Conservation (phyloP, 768 basidiomycete genomes). For the Pholiota microspora region DNA sequence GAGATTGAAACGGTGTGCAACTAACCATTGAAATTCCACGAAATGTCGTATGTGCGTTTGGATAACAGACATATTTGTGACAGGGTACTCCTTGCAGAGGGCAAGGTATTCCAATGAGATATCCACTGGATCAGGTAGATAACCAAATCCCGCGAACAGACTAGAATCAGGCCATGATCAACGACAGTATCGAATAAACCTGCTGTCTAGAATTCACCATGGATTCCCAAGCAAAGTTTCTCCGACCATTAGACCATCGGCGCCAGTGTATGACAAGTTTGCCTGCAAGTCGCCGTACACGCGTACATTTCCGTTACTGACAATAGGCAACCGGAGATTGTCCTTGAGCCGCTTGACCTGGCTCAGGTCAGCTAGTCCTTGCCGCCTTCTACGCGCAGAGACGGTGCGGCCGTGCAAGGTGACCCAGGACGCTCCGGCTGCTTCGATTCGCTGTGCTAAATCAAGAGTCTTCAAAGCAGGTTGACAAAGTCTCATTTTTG, state of each 20-base stretch:
- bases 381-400: slow-evolving; percentile 64
- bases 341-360: slow-evolving; percentile 58
- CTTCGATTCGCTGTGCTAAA: slow-evolving; percentile 56
- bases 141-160: slow-evolving; percentile 46
- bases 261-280: slow-evolving; percentile 55
- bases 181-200: slow-evolving; percentile 3
- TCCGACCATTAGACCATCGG: slow-evolving; percentile 80
- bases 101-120: slow-evolving; percentile 71
- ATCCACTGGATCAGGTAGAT: slow-evolving; percentile 57
- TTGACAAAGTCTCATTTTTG: slow-evolving; percentile 63
- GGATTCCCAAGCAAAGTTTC: slow-evolving; percentile 77
- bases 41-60: slow-evolving; percentile 70
- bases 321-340: slow-evolving; percentile 50
- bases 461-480: slow-evolving; percentile 51
- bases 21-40: slow-evolving; percentile 67
- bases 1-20: slow-evolving; percentile 2
- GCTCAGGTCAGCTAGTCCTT: slow-evolving; percentile 67
- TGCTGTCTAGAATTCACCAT: slow-evolving; percentile 40
- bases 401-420: slow-evolving; percentile 75
- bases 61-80: slow-evolving; percentile 46
- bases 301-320: slow-evolving; percentile 81
- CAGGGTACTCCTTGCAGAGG: slow-evolving; percentile 52
- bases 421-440: slow-evolving; percentile 67
- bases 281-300: slow-evolving; percentile 50
- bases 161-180: slow-evolving; percentile 29